These are phyloP conservation scores for Cotoneaster glaucophyllus DNA, from an alignment of 306 rosid genomes.

Conservation along the genomic window DNA sequence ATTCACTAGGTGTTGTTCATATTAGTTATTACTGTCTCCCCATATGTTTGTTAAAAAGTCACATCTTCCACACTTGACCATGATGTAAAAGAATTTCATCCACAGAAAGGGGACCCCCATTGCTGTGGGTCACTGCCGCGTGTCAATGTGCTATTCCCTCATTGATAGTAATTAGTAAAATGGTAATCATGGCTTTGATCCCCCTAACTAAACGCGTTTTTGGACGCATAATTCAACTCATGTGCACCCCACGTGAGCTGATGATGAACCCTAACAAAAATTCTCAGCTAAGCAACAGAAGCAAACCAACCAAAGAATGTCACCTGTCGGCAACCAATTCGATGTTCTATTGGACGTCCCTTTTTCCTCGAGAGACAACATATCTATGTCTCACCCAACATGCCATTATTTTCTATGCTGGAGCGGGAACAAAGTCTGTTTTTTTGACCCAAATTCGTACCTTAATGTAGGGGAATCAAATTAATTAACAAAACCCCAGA, in stretches of 20 bases:
- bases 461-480: not conserved
- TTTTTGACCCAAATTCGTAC: constrained; percentile 32
- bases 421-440: constrained; percentile 29
- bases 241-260: constrained; percentile 48
- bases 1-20: constrained; percentile 2
- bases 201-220: constrained; percentile 37
- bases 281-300: not conserved
- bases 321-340: constrained; percentile 46
- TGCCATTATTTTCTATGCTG: constrained; percentile 28
- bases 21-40: constrained; percentile 19
- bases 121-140: not conserved
- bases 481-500: not conserved
- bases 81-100: constrained; percentile 3
- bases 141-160: not conserved
- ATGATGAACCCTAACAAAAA: not conserved
- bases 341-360: not conserved
- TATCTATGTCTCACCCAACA: constrained; percentile 26
- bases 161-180: not conserved
- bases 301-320: constrained; percentile 11
- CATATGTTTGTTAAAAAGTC: constrained; percentile 4
- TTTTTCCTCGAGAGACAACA: not conserved
- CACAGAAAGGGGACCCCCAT: not conserved
- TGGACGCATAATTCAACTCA: constrained; percentile 22
- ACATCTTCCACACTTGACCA: not conserved
- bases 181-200: constrained; percentile 12